Evolutionary conservation across 2,329 filamentous ascomycete species (phyloP).

Genomic region (Colletotrichum liaoningense): DNA sequence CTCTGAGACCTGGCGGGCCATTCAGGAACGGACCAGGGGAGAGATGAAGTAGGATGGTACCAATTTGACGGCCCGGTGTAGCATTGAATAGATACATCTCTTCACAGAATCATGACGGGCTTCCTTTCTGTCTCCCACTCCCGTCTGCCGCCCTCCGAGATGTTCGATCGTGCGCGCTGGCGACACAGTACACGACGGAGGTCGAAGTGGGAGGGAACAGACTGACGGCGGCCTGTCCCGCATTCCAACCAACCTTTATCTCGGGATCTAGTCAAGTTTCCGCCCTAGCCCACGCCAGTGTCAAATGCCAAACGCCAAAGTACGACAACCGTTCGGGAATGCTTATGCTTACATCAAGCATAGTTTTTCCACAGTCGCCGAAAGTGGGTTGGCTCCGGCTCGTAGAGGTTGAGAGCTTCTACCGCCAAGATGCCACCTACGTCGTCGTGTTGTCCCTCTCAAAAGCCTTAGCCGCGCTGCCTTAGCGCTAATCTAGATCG

Average conservation of each 20-base stretch:
- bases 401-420: not conserved
- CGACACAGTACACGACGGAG: too few relatives aligned
- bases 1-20: too few relatives aligned
- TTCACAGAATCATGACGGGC: too few relatives aligned
- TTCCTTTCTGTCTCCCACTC: too few relatives aligned
- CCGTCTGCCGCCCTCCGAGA: too few relatives aligned
- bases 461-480: not conserved
- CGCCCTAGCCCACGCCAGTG: not conserved
- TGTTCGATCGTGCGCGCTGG: too few relatives aligned
- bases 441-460: not conserved
- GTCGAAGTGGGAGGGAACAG: too few relatives aligned
- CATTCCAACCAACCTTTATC: not conserved
- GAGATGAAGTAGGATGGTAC: not conserved
- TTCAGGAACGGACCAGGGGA: not conserved
- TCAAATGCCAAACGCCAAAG: not conserved
- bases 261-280: not conserved
- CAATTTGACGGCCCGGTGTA: not conserved
- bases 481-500: not conserved
- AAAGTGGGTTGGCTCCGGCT: not conserved
- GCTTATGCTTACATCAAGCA: not conserved
- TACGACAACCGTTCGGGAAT: not conserved
- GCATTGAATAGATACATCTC: too few relatives aligned
- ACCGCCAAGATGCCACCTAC: not conserved
- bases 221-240: not conserved
- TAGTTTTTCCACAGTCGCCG: not conserved